Evolutionary conservation across 768 basidiomycete genomes (phyloP).

Genomic region (Sarcodon sp.): DNA sequence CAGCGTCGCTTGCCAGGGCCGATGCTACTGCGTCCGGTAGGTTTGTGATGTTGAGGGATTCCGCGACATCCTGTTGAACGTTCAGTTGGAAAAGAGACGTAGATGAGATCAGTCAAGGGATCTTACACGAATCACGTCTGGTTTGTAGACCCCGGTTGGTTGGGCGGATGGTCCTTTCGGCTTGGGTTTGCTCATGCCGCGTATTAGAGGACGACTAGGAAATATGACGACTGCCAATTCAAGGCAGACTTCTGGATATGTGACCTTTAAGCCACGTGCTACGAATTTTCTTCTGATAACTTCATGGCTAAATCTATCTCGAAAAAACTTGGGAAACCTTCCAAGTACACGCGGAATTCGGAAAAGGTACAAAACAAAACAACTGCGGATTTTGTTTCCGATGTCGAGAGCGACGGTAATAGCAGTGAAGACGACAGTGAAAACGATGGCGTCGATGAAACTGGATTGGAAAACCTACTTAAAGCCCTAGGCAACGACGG

Average conservation of each 20-base stretch:
- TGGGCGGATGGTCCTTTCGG: constrained; percentile 6
- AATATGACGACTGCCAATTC: too few relatives aligned
- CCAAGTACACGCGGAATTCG: background rate
- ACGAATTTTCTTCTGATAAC: background rate
- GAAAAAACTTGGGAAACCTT: background rate
- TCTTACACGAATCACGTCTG: constrained; percentile 16
- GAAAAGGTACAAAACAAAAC: too few relatives aligned
- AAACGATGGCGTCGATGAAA: constrained; percentile 12
- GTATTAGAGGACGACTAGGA: background rate
- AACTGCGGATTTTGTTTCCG: background rate
- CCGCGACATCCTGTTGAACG: constrained; percentile 70
- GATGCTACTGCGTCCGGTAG: constrained; percentile 72
- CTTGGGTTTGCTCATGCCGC: constrained; percentile 12
- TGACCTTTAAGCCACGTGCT: background rate
- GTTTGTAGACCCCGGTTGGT: constrained; percentile 15
- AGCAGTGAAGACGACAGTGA: constrained; percentile 15
- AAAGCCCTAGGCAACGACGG: background rate
- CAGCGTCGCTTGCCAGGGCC: constrained; percentile 88
- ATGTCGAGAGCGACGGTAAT: constrained; percentile 11
- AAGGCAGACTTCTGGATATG: too few relatives aligned
- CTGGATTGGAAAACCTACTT: constrained; percentile 13
- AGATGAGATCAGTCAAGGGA: constrained; percentile 4
- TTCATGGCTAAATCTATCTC: background rate
- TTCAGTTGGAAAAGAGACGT: background rate
- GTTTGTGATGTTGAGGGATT: constrained; percentile 65